Conservation (phyloP, 139 green algal genomes). For the Zygnema cylindricum region DNA sequence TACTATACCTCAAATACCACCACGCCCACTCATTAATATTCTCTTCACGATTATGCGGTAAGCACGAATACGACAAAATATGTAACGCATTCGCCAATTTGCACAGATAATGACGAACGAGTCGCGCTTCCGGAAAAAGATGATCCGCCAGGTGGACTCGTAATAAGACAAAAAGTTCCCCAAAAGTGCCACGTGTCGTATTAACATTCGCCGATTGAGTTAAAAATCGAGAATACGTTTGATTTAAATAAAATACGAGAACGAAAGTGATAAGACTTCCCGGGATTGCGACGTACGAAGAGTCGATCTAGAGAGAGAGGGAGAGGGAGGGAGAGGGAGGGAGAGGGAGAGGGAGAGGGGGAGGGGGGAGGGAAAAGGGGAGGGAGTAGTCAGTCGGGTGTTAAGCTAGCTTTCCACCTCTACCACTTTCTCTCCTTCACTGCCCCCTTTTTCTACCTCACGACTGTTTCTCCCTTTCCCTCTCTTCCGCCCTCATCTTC, state of each 20-base stretch:
- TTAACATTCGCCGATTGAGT: background rate
- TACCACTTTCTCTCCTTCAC: background rate
- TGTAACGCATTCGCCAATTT: background rate
- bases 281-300: background rate
- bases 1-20: background rate
- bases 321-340: background rate
- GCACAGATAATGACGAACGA: background rate
- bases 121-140: background rate
- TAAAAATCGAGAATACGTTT: slow-evolving; percentile 4
- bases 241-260: slow-evolving; percentile 6
- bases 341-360: background rate
- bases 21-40: slow-evolving; percentile 18
- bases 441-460: background rate
- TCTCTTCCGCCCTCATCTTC: too few species aligned
- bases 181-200: background rate
- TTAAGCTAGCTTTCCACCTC: background rate
- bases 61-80: background rate
- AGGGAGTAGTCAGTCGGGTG: background rate
- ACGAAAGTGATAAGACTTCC: background rate
- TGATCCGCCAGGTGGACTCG: background rate
- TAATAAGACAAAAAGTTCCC: slow-evolving; percentile 4
- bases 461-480: background rate
- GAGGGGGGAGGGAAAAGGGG: background rate
- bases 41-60: background rate
- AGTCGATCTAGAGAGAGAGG: background rate